Percentiles rank a stretch among this genome's conserved stretches.
These are phyloP conservation scores for Tolypocladium tundrense DNA, from an alignment of 2,329 filamentous ascomycete genomes.

Conservation along the genomic window DNA sequence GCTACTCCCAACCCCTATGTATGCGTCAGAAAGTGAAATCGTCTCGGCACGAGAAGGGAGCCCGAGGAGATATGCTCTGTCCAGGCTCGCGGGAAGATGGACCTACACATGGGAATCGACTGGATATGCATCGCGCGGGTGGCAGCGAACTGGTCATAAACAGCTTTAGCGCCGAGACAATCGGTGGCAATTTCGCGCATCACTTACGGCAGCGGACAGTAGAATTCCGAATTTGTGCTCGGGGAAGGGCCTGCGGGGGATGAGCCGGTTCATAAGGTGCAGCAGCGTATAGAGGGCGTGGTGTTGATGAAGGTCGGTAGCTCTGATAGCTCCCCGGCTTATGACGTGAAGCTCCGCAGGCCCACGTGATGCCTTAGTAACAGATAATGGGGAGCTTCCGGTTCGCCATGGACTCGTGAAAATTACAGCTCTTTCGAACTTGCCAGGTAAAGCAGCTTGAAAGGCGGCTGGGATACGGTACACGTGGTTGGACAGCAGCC, in stretches of 20 bases:
- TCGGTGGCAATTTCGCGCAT: background rate
- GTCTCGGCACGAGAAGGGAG: background rate
- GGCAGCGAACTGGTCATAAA: slow-evolving; percentile 1
- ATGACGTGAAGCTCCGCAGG: background rate
- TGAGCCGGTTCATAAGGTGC: slow-evolving; percentile 31
- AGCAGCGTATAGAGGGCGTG: slow-evolving; percentile 10
- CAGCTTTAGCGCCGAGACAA: background rate
- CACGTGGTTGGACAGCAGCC: background rate
- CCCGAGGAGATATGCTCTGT: too few species aligned
- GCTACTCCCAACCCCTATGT: slow-evolving; percentile 59
- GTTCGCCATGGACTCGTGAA: background rate
- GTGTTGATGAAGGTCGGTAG: background rate
- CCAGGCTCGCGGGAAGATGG: too few species aligned
- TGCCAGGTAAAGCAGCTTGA: too few species aligned
- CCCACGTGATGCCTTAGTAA: slow-evolving; percentile 1
- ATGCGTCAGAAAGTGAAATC: background rate
- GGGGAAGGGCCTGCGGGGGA: slow-evolving; percentile 23
- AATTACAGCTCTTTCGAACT: too few species aligned
- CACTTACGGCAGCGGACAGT: slow-evolving; percentile 2
- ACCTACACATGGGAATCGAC: slow-evolving; percentile 76
- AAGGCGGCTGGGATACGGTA: too few species aligned
- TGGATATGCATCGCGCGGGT: slow-evolving; percentile 63
- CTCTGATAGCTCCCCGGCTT: background rate
- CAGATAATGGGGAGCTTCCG: background rate
- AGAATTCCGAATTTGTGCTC: slow-evolving; percentile 18